A percentile compares a stretch with the other conserved stretches of the same genome.
Conservation (phyloP, 1,284 basidiomycete species). For the Neolentinus lepideus region DNA sequence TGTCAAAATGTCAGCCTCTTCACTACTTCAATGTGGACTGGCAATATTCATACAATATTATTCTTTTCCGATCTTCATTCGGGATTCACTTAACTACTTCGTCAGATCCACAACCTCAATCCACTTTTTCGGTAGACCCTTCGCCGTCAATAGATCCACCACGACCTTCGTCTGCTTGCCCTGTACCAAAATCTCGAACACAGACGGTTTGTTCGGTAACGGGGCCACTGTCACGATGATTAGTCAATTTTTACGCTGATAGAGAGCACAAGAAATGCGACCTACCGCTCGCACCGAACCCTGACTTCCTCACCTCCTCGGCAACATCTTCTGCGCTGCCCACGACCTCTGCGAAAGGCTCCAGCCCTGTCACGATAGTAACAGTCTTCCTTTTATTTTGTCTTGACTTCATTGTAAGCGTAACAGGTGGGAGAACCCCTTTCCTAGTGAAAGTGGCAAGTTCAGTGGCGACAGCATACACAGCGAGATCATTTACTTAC, state of each 20-base stretch:
- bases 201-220: conserved; percentile 42
- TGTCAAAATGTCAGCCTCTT: too few species aligned
- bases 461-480: background rate
- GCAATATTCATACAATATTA: too few species aligned
- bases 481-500: conserved; percentile 27
- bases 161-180: conserved; percentile 72
- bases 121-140: conserved; percentile 77
- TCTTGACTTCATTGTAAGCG: conserved; percentile 61
- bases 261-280: background rate
- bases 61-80: too few species aligned
- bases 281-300: conserved; percentile 69
- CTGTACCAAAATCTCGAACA: conserved; percentile 72
- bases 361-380: conserved; percentile 74
- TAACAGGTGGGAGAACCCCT: conserved; percentile 64
- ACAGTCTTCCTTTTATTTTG: conserved; percentile 66
- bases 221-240: conserved; percentile 39
- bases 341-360: conserved; percentile 59
- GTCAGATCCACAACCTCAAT: conserved; percentile 47
- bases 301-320: conserved; percentile 77
- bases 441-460: conserved; percentile 45
- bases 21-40: too few species aligned
- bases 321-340: conserved; percentile 54
- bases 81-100: too few species aligned
- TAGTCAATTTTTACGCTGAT: background rate
- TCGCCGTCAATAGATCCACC: conserved; percentile 53